Evolutionary conservation across 1,139 yeast species (phyloP), one percentile per base, ranked within the genome.

Genomic region (Diutina pseudorugosa): DNA sequence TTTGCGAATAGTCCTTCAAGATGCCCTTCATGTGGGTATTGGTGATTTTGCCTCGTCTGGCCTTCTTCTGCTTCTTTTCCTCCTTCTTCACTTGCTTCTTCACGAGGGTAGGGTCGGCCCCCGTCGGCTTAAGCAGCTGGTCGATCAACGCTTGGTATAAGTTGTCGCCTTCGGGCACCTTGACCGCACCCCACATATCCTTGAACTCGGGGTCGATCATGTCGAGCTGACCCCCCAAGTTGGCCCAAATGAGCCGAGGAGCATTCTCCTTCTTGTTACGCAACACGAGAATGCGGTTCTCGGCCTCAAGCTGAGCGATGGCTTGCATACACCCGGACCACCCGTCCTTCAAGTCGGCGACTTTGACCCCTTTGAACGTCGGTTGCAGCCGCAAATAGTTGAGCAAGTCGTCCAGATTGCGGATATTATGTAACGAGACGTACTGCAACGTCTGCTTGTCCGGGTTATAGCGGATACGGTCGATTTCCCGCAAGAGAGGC

Each of bases 11-110:
- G 64, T 93, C 98, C 68, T 88, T 90, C 65, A 93, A 80, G 43
- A 93, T 85, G 55, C 97, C 98, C 65, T 88, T 84, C 95, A 93
- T 85, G 68, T 93, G 99, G 2, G 95, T 85, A 66, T 93, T 93
- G 14, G 99, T 93, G 62, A 93, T 83, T 74, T 90, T 93, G 49
- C 96, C 95, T 63, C 91, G 79, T 68, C 97, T 82, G 52, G 95
- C 86, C 67, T 89, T 89, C 77, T 90, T 89, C 68, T 89, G 94
- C 68, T 90, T 91, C 64, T 86, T 80, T 57, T 78, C 82, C 56
- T 71, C 75, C 55, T 71, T 73, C 58, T 80, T 85, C 12, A 79
- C 80, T 58, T 79, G 81, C 64, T 82, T 83, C 66, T 85, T 85
- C 54, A 87, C 70, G 41, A 88, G 80, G 47, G 88, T 88, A n/a